Conservation (phyloP, 2,329 filamentous ascomycete species). For the Pleurostoma richardsiae region DNA sequence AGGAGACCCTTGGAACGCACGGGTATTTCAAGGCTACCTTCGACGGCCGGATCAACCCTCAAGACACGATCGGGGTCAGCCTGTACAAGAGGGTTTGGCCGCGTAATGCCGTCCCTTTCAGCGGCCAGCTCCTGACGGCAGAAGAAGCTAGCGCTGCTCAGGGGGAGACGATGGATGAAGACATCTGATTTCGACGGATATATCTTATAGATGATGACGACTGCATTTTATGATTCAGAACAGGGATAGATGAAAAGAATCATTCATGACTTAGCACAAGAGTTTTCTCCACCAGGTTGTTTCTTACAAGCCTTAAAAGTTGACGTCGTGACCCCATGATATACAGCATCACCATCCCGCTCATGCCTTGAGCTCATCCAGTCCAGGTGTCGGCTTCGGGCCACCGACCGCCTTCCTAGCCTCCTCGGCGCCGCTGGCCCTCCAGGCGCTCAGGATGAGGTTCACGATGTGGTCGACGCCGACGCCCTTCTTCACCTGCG, state of each 20-base stretch:
- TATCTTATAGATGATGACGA: slow-evolving; percentile 6
- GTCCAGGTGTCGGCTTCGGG: slow-evolving; percentile 50
- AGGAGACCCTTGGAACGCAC: slow-evolving; percentile 91
- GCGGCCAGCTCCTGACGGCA: slow-evolving; percentile 34
- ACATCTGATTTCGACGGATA: slow-evolving; percentile 15
- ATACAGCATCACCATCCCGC: not conserved
- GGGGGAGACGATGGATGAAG: slow-evolving; percentile 35
- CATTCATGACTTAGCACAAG: too few species aligned
- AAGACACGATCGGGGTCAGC: slow-evolving; percentile 89
- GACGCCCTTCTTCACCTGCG: slow-evolving; percentile 90
- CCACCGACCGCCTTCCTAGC: slow-evolving; percentile 49
- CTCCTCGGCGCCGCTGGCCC: slow-evolving; percentile 73
- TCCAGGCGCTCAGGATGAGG: slow-evolving; percentile 88
- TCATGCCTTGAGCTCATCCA: slow-evolving; percentile 29
- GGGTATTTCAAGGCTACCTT: slow-evolving; percentile 99
- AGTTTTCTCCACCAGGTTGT: too few species aligned
- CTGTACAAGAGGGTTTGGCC: slow-evolving; percentile 85
- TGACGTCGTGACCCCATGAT: not conserved
- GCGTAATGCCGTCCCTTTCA: slow-evolving; percentile 51
- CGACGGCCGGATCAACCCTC: slow-evolving; percentile 90
- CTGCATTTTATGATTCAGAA: not conserved
- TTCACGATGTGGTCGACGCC: slow-evolving; percentile 83
- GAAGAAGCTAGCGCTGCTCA: slow-evolving; percentile 11
- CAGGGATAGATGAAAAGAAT: not conserved
- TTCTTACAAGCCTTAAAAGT: too few species aligned